These are phyloP conservation scores for Metschnikowia chrysomelidarum DNA, from an alignment of 805 yeast genomes.

Conservation along the genomic window DNA sequence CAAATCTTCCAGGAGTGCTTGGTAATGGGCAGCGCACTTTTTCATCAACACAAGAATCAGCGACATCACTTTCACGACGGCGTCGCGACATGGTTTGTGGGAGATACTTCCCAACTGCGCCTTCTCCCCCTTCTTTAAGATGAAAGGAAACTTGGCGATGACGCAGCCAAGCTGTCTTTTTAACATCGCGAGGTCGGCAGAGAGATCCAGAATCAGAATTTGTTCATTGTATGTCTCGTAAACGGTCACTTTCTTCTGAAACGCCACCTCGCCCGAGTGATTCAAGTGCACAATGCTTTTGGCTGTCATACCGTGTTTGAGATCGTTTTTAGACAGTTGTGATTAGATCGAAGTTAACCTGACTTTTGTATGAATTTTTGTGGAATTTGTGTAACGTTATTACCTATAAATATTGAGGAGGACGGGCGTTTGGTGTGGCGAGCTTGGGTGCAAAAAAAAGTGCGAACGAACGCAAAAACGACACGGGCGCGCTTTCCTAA, in stretches of 20 bases:
- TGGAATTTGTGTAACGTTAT: too few species aligned
- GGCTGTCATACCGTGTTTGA: background rate
- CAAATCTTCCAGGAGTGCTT: slow-evolving; percentile 5
- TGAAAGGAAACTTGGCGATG: slow-evolving; percentile 7
- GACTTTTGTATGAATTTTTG: too few species aligned
- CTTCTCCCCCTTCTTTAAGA: slow-evolving; percentile 4
- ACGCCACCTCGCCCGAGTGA: slow-evolving; percentile 10
- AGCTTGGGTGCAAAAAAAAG: too few species aligned
- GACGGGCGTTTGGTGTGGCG: too few species aligned
- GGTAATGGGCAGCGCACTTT: slow-evolving; percentile 10
- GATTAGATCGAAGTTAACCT: too few species aligned
- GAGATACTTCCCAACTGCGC: slow-evolving; percentile 5
- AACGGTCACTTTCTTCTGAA: slow-evolving; percentile 9
- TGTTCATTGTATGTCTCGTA: slow-evolving; percentile 3
- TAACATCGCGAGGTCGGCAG: slow-evolving; percentile 7
- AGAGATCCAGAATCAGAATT: slow-evolving; percentile 6
- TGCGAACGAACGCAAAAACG: too few species aligned
- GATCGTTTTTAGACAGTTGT: too few species aligned
- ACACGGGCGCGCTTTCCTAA: too few species aligned
- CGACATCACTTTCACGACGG: slow-evolving; percentile 10
- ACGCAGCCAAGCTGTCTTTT: slow-evolving; percentile 9
- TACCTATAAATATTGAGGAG: too few species aligned
- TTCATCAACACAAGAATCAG: slow-evolving; percentile 10
- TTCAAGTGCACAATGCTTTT: slow-evolving; percentile 7
- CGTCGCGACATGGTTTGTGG: slow-evolving; percentile 6